phyloP scores from a whole-genome alignment of 2,329 filamentous ascomycete genomes.

The Pseudodiploospora longispora region DNA sequence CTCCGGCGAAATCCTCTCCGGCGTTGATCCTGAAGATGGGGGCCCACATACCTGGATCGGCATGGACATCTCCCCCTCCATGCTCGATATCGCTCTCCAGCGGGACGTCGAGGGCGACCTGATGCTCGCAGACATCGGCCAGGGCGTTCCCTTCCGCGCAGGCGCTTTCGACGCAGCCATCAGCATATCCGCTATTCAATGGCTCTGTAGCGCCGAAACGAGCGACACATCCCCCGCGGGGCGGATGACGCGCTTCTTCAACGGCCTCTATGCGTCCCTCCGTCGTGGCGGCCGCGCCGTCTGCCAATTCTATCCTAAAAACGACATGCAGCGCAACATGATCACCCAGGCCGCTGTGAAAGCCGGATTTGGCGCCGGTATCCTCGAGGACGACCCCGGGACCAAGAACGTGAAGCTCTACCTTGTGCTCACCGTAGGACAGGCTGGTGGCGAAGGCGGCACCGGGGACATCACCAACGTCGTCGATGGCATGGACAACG shows the following conservation, averaged over 20 bases:
- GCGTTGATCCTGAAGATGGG: conserved; percentile 58
- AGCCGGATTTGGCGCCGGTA: conserved; percentile 89
- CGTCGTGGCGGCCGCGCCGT: conserved; percentile 81
- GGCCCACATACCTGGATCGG: conserved; percentile 95
- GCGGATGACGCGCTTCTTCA: conserved; percentile 78
- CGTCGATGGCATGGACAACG: conserved; percentile 79
- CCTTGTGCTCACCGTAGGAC: conserved; percentile 83
- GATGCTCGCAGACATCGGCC: conserved; percentile 89
- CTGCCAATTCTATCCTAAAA: conserved; percentile 97
- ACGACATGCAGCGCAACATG: conserved; percentile 85
- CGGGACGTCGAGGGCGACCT: conserved; percentile 88
- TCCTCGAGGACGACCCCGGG: conserved; percentile 89
- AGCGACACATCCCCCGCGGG: conserved; percentile 75
- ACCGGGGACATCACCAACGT: conserved; percentile 83
- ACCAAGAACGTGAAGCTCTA: conserved; percentile 98
- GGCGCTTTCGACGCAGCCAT: conserved; percentile 93
- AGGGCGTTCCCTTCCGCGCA: conserved; percentile 87
- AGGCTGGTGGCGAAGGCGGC: conserved; percentile 36
- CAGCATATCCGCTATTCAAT: conserved; percentile 93
- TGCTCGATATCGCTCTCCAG: conserved; percentile 92
- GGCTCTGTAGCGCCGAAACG: conserved; percentile 93
- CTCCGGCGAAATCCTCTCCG: conserved; percentile 84
- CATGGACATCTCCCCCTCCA: conserved; percentile 90
- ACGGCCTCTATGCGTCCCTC: conserved; percentile 79
- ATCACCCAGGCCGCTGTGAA: conserved; percentile 84